Base-by-base conservation (phyloP, 306 rosid genomes). In the Prunus kanzakura region DNA sequence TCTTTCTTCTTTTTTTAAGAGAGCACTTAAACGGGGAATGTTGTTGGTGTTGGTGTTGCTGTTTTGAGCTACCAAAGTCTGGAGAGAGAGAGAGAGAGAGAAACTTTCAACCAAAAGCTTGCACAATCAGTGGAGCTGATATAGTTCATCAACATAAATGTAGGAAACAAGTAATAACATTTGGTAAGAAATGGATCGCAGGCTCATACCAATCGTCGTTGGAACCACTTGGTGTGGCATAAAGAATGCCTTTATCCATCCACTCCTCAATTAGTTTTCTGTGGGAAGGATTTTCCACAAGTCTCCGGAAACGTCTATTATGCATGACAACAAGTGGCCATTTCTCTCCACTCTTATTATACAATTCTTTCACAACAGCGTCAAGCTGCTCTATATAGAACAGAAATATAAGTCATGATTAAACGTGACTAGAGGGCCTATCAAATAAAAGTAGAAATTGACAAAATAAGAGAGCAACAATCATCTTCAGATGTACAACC, bases 301-400 rank as follows among this genome's bases (percentile, higher is more conserved):
- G 91, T 63, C 88, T 86, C 67, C 80, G 57, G 62, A 86, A 64
- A 16, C 96, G 96, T 79, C 87, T 92, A 76, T 88, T 87, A 82
- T 92, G 98, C 86, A 92, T 69, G 83, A 95, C 60, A 86, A 95
- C 88, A 29, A 92, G 83, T 1, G 98, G 96, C 98, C 97, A 90
- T 77, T 88, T 94, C 47, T 81, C 82, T 72, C 87, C 87, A 58
- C 84, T 85, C 81, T 70, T 69, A 74, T 82, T 78, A 71, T 86
- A 80, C 64, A 90, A 84, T 83, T 92, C 97, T 76, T 84, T 88
- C 72, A 90, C 89, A 73, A 95, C 97, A 38, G 89, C 84, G 22
- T 88, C 91, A 73, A 95, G 91, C 96, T 95, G 91, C 83, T 67
- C 79, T 71, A 90, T 81, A 72, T n/a, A 82, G 73, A 74, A 81